Evolutionary conservation across 2,329 filamentous ascomycete species (phyloP), one percentile per base, ranked within the genome.

Genomic region (Fusarium praegraminearum): DNA sequence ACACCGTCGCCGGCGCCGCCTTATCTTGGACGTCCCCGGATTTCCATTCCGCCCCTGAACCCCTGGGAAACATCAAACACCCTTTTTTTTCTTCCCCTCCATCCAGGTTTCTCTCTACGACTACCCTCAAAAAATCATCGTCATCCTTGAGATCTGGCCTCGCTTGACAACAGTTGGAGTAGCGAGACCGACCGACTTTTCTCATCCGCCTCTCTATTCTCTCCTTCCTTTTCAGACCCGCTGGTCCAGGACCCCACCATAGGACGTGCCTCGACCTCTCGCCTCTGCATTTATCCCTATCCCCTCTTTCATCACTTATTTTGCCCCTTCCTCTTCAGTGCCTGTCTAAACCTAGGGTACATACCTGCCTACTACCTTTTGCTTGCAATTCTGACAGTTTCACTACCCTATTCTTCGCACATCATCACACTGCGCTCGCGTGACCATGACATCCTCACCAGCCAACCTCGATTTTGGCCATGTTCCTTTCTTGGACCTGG

Each of bases 401-500:
- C 47, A 58, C 49, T 45, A 62, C 56, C 41, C 56, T 57, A 51
- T 62, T 45, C 45, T 57, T 54, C 50, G 46, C 63, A 59, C 59
- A 53, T 57, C 47, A 54, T 57, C 44, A 54, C 46, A 59, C 60
- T 62, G 47, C 56, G 40, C 67, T 57, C 54, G 33, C 22, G 59
- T 69, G 68, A 74, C 54, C 70, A 81, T 81, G 79, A 75, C 78
- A 55, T 73, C 80, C 41, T 78, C 78, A 41, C 67, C 72, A 54
- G 56, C 71, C 61, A 76, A 75, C 64, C 75, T 73, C 71, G 74
- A 77, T 58, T 75, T 83, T 64, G 80, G 79, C 74, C 80, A 84
- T 67, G 83, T 90, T 61, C 87, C 83, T 73, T 86, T 86, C 81
- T 92, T 98, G 62, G 87, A 93, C 57, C 86, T 95, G 67, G 87